Base-by-base conservation (phyloP, 2,329 filamentous ascomycete species). In the Hymenoscyphus fructigenus region DNA sequence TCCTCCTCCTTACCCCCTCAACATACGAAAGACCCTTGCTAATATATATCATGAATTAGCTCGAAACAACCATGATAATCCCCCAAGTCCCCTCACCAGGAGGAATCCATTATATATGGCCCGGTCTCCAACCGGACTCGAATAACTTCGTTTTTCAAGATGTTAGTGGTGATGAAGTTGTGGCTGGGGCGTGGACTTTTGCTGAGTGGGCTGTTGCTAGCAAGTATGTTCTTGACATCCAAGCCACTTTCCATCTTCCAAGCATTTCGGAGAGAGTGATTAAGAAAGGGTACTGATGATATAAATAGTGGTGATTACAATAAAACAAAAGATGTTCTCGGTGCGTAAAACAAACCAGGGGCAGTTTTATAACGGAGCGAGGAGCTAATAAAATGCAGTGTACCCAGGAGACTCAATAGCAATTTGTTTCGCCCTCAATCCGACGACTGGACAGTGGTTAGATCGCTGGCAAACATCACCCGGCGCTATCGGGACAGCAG, bases 101-200 rank as follows among this genome's bases (percentile, higher is more conserved):
- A 23, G 62, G 58, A 34, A 61, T 58, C 38, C 53, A 65, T 36
- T 61, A 58, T 26, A 57, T 64, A 26, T 64, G 59, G 63, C 59
- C 63, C 5, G 59, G 63, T 53, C 29, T 64, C 3, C 50, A 64
- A 28, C 59, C 59, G 1, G 32, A 17, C 10, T 2, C 47, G 53
- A 41, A 53, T 20, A 61, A 64, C 44, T 64, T n/a, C 28, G 63
- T 64, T 23, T 64, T 64, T 23, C 53, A 64, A 50, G 63, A 64
- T 58, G 53, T 61, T 7, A 38, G 12, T 20, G 63, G 63, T 10
- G 63, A 64, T 58, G n/a, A 61, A 9, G 10, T n/a, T 14, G 53
- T 29, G 0, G 12, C 12, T 26, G 53, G 63, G 15, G 34, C 36
- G 12, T 64, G 63, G 63, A 59, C 59, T 3, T 64, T 61, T 53